Conservation (phyloP, 2,329 filamentous ascomycete species). For the Endoconidiophora laricicola region DNA sequence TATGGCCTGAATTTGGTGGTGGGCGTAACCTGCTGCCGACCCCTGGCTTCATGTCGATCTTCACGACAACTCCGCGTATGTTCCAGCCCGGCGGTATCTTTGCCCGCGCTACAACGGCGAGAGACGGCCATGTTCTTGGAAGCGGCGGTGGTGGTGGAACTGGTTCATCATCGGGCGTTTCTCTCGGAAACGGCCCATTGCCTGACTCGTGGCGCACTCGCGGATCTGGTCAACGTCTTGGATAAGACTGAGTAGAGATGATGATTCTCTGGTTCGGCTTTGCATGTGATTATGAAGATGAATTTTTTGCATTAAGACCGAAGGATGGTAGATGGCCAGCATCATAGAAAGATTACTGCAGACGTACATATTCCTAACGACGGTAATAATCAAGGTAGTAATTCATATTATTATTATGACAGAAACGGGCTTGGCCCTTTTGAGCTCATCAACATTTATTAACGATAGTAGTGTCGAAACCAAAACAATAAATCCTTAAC, state of each 20-base stretch:
- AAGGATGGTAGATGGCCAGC: too few species aligned
- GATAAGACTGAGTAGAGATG: conserved; percentile 20
- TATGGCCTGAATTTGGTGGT: conserved; percentile 80
- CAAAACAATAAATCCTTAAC: too few species aligned
- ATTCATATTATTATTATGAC: too few species aligned
- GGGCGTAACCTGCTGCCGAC: conserved; percentile 63
- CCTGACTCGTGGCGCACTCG: conserved; percentile 48
- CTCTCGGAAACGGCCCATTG: conserved; percentile 27
- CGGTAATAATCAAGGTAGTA: too few species aligned
- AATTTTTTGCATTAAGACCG: too few species aligned
- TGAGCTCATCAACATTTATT: too few species aligned
- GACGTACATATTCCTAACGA: too few species aligned
- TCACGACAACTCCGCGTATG: conserved; percentile 33
- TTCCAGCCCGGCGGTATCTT: not conserved
- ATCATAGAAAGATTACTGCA: too few species aligned
- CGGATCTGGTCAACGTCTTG: conserved; percentile 46
- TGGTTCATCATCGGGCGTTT: conserved; percentile 6
- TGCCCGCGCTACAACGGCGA: not conserved
- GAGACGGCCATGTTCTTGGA: not conserved
- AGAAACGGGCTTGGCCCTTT: too few species aligned
- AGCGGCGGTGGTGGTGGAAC: conserved; percentile 1
- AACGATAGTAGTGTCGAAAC: too few species aligned
- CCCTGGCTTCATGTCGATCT: conserved; percentile 51
- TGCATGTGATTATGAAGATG: too few species aligned
- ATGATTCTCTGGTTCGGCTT: too few species aligned